These are phyloP conservation scores for Kwoniella botswanensis DNA, from an alignment of 768 basidiomycete species.

Conservation along the genomic window DNA sequence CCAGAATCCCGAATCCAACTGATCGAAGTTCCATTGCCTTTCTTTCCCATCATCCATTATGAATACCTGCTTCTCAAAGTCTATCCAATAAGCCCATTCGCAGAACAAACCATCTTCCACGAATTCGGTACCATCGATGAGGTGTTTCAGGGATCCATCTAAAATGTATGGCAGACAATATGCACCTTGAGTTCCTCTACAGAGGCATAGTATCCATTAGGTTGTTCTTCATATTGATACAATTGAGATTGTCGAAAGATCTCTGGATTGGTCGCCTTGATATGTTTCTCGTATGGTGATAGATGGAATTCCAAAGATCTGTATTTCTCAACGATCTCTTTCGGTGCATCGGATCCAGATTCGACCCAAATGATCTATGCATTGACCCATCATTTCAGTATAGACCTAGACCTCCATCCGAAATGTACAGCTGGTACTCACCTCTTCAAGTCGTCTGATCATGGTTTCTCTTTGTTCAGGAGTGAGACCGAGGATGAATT, in stretches of 20 bases:
- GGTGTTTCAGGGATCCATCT: slow-evolving; percentile 14
- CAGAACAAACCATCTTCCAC: neutral
- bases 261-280: neutral
- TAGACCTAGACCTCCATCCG: too few species aligned
- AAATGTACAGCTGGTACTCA: neutral
- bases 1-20: neutral
- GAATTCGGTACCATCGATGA: slow-evolving; percentile 13
- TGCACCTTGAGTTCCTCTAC: neutral
- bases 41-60: slow-evolving; percentile 1
- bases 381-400: neutral
- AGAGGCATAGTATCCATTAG: neutral
- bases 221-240: neutral
- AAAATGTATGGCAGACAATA: slow-evolving; percentile 11
- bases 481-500: slow-evolving; percentile 16
- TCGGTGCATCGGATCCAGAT: neutral
- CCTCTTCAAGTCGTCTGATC: slow-evolving; percentile 6
- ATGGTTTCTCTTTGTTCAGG: slow-evolving; percentile 12
- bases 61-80: slow-evolving; percentile 13
- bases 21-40: neutral
- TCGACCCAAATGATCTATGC: slow-evolving; percentile 7
- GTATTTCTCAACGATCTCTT: neutral
- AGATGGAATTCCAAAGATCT: slow-evolving; percentile 3
- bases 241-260: neutral
- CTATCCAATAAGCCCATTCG: slow-evolving; percentile 23
- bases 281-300: neutral